Base-by-base conservation (phyloP, 805 yeast genomes). In the Diddensiella caesifluorescens region DNA sequence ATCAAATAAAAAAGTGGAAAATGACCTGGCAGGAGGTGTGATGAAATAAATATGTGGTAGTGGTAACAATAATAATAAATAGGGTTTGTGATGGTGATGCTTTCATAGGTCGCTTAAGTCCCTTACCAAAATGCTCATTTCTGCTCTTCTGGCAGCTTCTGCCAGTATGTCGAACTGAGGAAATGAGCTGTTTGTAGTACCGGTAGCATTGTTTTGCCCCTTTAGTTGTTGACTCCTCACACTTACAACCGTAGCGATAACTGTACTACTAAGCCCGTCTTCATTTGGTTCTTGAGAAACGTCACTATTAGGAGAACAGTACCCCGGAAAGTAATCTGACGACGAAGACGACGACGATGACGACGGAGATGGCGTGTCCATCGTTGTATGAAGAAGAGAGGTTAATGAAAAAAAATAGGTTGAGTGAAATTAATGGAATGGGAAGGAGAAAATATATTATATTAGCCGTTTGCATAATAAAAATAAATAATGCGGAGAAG, bases 141-240 rank as follows among this genome's bases (percentile, higher is more conserved):
- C 61, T 7, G 64, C 64, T 35, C 63, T 35, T 35, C 50, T 47
- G 18, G 62, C 64, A 0, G 64, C 64, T 34, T 59, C 64, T 22
- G 53, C 56, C 10, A 60, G 49, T 10, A 60, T 50, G 42, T 60
- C 59, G 15, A 53, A 46, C 30, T 38, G 39, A 4, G 32, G 16
- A 7, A 29, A 9, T 13, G 9, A n/a, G n/a, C n/a, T n/a, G n/a
- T n/a, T n/a, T n/a, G n/a, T n/a, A n/a, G n/a, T n/a, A n/a, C n/a
- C n/a, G n/a, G n/a, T n/a, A n/a, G n/a, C n/a, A n/a, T n/a, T n/a
- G n/a, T n/a, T n/a, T n/a, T n/a, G n/a, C n/a, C n/a, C n/a, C n/a
- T n/a, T n/a, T n/a, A n/a, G n/a, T n/a, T n/a, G n/a, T n/a, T n/a
- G n/a, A n/a, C n/a, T n/a, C n/a, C n/a, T n/a, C n/a, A n/a, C n/a